phyloP scores from a whole-genome alignment of 164 flowering plant species.

The Kingdonia uniflora region DNA sequence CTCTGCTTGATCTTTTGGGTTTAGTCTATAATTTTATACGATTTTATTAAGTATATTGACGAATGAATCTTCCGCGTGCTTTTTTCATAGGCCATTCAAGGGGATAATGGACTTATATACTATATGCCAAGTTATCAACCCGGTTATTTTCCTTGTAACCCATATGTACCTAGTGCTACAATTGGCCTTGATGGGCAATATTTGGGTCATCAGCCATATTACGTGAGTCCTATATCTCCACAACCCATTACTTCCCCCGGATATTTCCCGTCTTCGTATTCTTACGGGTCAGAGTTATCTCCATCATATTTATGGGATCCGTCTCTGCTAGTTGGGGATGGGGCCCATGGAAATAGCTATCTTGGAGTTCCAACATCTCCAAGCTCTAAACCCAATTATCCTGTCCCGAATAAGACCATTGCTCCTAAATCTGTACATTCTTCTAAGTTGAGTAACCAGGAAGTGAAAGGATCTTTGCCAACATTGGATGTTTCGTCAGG shows the following conservation, averaged over 20 bases:
- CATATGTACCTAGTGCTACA: slow-evolving; percentile 28
- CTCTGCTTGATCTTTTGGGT: not conserved
- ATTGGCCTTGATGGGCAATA: slow-evolving; percentile 40
- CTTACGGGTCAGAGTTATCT: slow-evolving; percentile 35
- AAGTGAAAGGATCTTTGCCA: slow-evolving; percentile 18
- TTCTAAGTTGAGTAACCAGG: slow-evolving; percentile 18
- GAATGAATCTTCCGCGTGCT: not conserved
- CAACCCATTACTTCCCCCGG: slow-evolving; percentile 29
- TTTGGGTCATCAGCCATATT: slow-evolving; percentile 27
- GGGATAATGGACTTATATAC: slow-evolving; percentile 40
- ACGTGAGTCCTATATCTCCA: slow-evolving; percentile 21
- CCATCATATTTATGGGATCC: slow-evolving; percentile 33
- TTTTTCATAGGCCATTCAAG: slow-evolving; percentile 29
- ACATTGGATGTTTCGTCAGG: slow-evolving; percentile 20
- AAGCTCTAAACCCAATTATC: slow-evolving; percentile 15
- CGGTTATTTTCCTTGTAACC: slow-evolving; percentile 25
- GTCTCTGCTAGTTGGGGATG: slow-evolving; percentile 28
- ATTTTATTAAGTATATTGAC: not conserved
- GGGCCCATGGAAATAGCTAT: slow-evolving; percentile 19
- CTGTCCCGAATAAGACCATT: slow-evolving; percentile 19
- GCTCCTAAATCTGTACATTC: slow-evolving; percentile 15
- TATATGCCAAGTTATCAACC: slow-evolving; percentile 38
- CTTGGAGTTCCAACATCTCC: slow-evolving; percentile 20
- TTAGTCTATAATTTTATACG: not conserved
- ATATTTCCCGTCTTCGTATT: slow-evolving; percentile 19